Conservation (phyloP, 2,329 filamentous ascomycete species). For the Dothideomycetes sp. region DNA sequence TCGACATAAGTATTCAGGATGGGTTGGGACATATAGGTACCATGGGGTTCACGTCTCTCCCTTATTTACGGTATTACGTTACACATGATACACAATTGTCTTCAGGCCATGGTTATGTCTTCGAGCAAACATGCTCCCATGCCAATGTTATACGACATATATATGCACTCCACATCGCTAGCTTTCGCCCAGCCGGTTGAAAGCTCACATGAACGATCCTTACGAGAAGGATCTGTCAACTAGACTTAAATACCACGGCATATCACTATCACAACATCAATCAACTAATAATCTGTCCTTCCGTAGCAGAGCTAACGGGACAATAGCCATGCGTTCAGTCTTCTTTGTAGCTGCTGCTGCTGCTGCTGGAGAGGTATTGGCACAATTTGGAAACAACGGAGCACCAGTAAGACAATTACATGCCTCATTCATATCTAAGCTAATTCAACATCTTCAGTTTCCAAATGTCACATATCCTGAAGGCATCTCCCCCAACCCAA, state of each 20-base stretch:
- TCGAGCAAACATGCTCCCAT: too few species aligned
- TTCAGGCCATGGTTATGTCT: too few species aligned
- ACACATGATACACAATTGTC: too few species aligned
- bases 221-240: slow-evolving; percentile 1
- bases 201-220: slow-evolving; percentile 2
- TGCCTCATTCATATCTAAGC: too few species aligned
- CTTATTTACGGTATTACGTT: too few species aligned
- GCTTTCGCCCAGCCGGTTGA: slow-evolving; percentile 6
- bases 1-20: too few species aligned
- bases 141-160: too few species aligned
- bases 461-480: slow-evolving; percentile 4
- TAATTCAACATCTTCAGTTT: neutral
- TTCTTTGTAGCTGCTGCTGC: neutral
- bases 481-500: slow-evolving; percentile 1
- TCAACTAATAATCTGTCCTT: neutral
- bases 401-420: neutral
- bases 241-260: too few species aligned
- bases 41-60: too few species aligned
- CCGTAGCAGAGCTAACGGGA: too few species aligned
- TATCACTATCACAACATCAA: neutral
- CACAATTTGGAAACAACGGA: neutral
- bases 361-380: neutral
- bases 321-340: neutral
- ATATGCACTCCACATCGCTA: slow-evolving; percentile 2
- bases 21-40: too few species aligned